These are phyloP conservation scores for Raphanus sativus DNA, from an alignment of 345 rosid species.

Conservation along the genomic window DNA sequence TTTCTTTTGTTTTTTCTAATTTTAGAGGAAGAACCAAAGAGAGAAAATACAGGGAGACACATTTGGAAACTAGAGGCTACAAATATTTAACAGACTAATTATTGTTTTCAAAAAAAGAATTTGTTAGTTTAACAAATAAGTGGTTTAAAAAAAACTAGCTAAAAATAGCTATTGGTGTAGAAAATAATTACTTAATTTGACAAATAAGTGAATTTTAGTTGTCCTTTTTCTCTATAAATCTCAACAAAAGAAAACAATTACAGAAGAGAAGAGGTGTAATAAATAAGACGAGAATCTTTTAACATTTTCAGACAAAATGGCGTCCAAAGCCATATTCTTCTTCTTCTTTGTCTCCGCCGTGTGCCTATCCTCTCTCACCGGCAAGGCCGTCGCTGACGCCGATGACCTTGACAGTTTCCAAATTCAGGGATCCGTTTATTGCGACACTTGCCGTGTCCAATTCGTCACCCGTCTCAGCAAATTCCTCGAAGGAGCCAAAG, in stretches of 20 bases:
- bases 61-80: neutral
- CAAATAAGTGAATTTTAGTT: conserved; percentile 11
- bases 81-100: neutral
- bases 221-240: conserved; percentile 27
- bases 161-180: conserved; percentile 6
- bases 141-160: neutral
- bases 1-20: neutral
- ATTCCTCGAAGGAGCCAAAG: conserved; percentile 52
- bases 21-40: conserved; percentile 11
- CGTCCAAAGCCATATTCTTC: conserved; percentile 36
- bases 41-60: neutral
- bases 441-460: conserved; percentile 67
- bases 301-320: conserved; percentile 31
- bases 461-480: conserved; percentile 53
- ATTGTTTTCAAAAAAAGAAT: neutral
- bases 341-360: conserved; percentile 47
- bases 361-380: conserved; percentile 45
- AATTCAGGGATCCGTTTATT: conserved; percentile 57
- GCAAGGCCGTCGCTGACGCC: conserved; percentile 34
- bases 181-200: neutral
- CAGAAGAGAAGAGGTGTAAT: conserved; percentile 22
- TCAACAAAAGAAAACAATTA: neutral
- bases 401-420: conserved; percentile 35
- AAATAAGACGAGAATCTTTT: conserved; percentile 7
- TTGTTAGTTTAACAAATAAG: conserved; percentile 3